Evolutionary conservation across 306 rosid genomes (phyloP).

Genomic region (Dalbergia oliveri): DNA sequence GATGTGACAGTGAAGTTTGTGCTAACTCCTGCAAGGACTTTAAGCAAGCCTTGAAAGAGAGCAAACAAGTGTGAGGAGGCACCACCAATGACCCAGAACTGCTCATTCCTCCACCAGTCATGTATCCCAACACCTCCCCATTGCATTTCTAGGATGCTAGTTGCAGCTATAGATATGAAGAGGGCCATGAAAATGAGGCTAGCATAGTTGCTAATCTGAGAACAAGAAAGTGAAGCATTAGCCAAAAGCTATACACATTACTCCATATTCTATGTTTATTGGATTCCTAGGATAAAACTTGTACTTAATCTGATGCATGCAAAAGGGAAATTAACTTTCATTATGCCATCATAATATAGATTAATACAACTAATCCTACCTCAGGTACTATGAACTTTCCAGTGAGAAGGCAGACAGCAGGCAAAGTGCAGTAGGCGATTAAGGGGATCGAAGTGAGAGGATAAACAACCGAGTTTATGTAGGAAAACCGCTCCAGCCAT

Average conservation of each 20-base stretch:
- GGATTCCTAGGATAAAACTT: constrained; percentile 11
- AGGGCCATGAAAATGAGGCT: constrained; percentile 87
- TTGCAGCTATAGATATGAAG: constrained; percentile 85
- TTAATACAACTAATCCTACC: constrained; percentile 54
- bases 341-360: background rate
- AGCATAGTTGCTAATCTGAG: constrained; percentile 92
- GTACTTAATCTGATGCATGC: background rate
- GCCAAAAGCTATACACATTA: constrained; percentile 10
- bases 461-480: constrained; percentile 84
- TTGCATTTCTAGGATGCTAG: constrained; percentile 89
- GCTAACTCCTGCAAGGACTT: constrained; percentile 86
- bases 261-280: background rate
- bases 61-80: constrained; percentile 88
- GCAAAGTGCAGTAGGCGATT: constrained; percentile 81
- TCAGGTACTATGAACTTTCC: constrained; percentile 90
- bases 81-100: constrained; percentile 96
- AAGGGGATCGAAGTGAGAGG: constrained; percentile 81
- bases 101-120: constrained; percentile 98
- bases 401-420: constrained; percentile 91
- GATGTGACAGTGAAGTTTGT: constrained; percentile 95
- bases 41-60: constrained; percentile 87
- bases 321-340: background rate
- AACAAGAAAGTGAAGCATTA: constrained; percentile 30
- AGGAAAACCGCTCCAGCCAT: constrained; percentile 78
- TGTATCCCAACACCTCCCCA: constrained; percentile 96